Evolutionary conservation across 1,284 basidiomycete genomes (phyloP).

Genomic region (Apiotrichum gracile): DNA sequence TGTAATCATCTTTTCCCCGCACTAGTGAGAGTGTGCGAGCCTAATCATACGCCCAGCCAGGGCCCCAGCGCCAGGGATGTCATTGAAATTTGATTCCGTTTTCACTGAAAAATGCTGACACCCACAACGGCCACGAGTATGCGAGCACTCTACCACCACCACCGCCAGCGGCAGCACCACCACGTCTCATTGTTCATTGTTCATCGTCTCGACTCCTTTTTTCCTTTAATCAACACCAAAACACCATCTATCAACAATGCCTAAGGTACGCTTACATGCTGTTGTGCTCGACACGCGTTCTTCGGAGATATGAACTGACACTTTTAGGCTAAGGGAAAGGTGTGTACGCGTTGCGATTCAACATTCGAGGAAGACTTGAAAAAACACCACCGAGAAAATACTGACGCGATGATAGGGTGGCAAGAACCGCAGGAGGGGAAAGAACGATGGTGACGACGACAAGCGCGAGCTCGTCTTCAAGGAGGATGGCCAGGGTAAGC

Average conservation of each 20-base stretch:
- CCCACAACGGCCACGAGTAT: no score
- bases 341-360: background rate
- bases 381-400: background rate
- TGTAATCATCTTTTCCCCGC: no score
- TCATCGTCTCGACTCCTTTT: conserved; percentile 3
- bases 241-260: conserved; percentile 30
- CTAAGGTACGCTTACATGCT: conserved; percentile 29
- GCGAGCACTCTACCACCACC: no score
- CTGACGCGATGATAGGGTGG: conserved; percentile 64
- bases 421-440: conserved; percentile 98
- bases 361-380: background rate
- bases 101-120: no score
- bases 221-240: background rate
- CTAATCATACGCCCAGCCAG: no score
- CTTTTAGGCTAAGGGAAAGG: conserved; percentile 42
- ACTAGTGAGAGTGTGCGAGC: no score
- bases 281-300: no score
- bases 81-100: no score
- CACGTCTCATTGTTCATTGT: background rate
- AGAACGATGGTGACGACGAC: conserved; percentile 98
- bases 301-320: conserved; percentile 9
- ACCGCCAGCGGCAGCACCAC: no score
- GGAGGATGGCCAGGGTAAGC: conserved; percentile 84
- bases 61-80: no score
- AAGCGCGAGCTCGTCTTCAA: conserved; percentile 99